Base-by-base conservation (phyloP, 352 stramenopile species). In the Phytophthora litchii region DNA sequence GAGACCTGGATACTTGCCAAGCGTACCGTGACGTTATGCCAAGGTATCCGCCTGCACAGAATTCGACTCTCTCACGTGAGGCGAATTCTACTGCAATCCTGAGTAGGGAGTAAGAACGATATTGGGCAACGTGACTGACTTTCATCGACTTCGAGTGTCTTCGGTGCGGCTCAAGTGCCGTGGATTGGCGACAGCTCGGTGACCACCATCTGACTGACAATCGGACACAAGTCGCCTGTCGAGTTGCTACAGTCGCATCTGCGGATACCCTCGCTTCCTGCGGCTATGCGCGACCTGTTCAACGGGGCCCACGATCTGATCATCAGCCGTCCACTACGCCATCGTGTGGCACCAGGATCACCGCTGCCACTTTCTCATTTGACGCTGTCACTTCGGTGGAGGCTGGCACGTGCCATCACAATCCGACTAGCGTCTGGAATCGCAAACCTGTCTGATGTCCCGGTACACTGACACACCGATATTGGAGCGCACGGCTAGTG, bases 171-270 rank as follows among this genome's bases (percentile, higher is more conserved):
- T 42, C 50, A 23, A 48, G 10, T 57, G 50, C 12, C 20, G 27
- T 44, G 50, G 40, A 57, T 57, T 32, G 31, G 17, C 45, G 45
- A 40, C 31, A 31, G 11, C 45, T 14, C 29, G 19, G 21, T 43
- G 19, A 40, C 19, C 21, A 16, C 47, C 51, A 59, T 59, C 38
- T 59, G 51, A 20, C 14, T 23, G 11, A 50, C 51, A 37, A 50
- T 38, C 14, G 9, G 36, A 48, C 49, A 50, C 25, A 34, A 34
- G 29, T 29, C 27, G 25, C 17, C 13, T 32, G 19, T 20, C 41
- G 9, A 46, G 23, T 53, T 53, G 41, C 41, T 60, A 20, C 42
- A 60, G 53, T 60, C 53, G 53, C 42, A 44, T 54, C 32, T 25
- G 48, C 21, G 47, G 47, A 54, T 54, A 43, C 41, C 3, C 11